Evolutionary conservation across 306 rosid genomes (phyloP).

Genomic region (Cicer bijugum): DNA sequence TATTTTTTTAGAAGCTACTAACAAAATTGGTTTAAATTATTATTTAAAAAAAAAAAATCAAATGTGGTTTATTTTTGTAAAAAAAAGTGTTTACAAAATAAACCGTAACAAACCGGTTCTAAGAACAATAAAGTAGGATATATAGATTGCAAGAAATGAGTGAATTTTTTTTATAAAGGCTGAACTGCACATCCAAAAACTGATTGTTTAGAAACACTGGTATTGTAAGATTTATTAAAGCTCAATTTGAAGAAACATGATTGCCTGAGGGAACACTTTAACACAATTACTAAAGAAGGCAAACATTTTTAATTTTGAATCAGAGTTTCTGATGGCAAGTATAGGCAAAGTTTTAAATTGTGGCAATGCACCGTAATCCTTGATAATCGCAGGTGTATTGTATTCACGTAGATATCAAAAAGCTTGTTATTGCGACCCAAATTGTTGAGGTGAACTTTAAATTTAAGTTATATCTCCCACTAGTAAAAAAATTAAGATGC

Average conservation of each 20-base stretch:
- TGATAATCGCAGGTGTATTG: background rate
- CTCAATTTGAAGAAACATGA: slow-evolving; percentile 1
- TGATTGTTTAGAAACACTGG: slow-evolving; percentile 8
- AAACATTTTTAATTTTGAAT: background rate
- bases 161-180: background rate
- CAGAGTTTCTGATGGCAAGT: slow-evolving; percentile 8
- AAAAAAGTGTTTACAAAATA: too few species aligned
- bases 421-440: background rate
- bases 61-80: too few species aligned
- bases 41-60: too few species aligned
- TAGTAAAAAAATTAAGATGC: slow-evolving; percentile 30
- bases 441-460: background rate
- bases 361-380: background rate
- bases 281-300: background rate
- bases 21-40: too few species aligned
- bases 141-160: background rate
- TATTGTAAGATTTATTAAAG: background rate
- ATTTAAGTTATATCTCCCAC: slow-evolving; percentile 37
- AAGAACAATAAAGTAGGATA: background rate
- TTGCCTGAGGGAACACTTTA: background rate
- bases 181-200: slow-evolving; percentile 33
- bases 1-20: too few species aligned
- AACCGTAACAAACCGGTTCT: background rate
- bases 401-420: background rate
- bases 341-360: background rate